Evolutionary conservation across 345 rosid species (phyloP), one percentile per base, ranked within the genome.

Genomic region (Clausena lansium): DNA sequence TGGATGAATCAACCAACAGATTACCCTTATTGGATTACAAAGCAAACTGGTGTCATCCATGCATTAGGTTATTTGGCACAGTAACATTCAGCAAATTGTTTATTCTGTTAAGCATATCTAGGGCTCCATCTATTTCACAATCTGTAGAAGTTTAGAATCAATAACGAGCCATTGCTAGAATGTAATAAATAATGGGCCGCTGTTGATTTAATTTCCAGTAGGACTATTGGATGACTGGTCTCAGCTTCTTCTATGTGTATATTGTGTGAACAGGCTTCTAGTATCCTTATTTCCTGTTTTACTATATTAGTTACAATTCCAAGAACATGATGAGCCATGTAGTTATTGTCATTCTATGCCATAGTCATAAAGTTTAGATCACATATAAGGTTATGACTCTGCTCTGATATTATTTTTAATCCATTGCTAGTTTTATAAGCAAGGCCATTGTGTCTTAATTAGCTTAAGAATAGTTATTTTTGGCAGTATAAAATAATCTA

Each of bases 361-460:
- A 20, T 24, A 20, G 54, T 15, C 20, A 39, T 30, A 6, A n/a
- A 68, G 71, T 68, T 62, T 39, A 24, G 27, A 32, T 63, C 54
- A 75, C 41, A 41, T 52, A 25, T 30, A 25, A 36, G 55, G 61
- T n/a, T 24, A 9, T 68, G 33, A 52, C 9, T 17, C 32, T 20
- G 54, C 60, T 36, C 62, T 71, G 27, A 73, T 73, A 14, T 61
- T 76, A 32, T 78, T 69, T 33, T 35, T 60, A 9, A 35, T 61
- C 39, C 71, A 32, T 61, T 36, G 27, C 22, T 13, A 28, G 35
- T 55, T 58, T 17, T 66, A 27, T 52, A 60, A 30, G 28, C 64
- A n/a, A 32, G n/a, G 54, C 22, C 9, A 71, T 4, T 2, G 6
- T 9, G 45, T 54, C 63, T 8, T 64, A 33, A 33, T 54, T 19